phyloP scores from a whole-genome alignment of 192 early-diverging fungal genomes.

The Umbelopsis vinacea region DNA sequence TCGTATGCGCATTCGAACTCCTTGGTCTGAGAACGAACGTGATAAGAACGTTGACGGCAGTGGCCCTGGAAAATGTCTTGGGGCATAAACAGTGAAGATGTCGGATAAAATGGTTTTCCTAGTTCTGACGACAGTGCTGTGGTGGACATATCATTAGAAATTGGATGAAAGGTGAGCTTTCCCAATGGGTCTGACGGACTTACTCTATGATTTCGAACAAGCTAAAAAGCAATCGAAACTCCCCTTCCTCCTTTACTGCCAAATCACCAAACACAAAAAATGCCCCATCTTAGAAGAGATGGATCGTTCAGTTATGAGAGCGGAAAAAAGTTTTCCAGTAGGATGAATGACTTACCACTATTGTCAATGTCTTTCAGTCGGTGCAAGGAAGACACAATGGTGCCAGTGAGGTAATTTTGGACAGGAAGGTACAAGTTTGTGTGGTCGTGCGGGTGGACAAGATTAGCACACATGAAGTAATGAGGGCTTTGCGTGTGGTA shows the following conservation, averaged over 20 bases:
- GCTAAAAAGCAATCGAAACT: constrained; percentile 75
- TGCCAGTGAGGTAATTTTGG: constrained; percentile 82
- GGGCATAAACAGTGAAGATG: constrained; percentile 78
- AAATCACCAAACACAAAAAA: constrained; percentile 95
- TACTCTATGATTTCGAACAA: constrained; percentile 80
- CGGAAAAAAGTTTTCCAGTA: neutral
- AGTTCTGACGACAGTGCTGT: constrained; percentile 44
- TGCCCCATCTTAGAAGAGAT: constrained; percentile 83
- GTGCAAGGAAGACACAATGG: constrained; percentile 85
- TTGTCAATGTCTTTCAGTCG: constrained; percentile 83
- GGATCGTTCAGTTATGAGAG: neutral
- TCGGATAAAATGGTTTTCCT: constrained; percentile 77
- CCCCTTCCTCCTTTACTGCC: constrained; percentile 82
- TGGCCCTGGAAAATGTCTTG: constrained; percentile 92
- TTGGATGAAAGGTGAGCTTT: too few relatives aligned
- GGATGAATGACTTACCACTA: constrained; percentile 31
- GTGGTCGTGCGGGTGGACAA: constrained; percentile 60
- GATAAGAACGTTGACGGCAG: constrained; percentile 87
- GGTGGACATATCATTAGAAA: too few relatives aligned
- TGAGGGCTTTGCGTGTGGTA: constrained; percentile 38
- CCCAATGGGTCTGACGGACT: neutral
- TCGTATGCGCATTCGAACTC: constrained; percentile 88
- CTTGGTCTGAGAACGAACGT: constrained; percentile 91
- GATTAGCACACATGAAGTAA: constrained; percentile 91
- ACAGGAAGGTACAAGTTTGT: constrained; percentile 71